Percentiles rank a stretch among this genome's conserved stretches.
phyloP scores from a whole-genome alignment of 768 basidiomycete species.

The Antrodiella citrinella region DNA sequence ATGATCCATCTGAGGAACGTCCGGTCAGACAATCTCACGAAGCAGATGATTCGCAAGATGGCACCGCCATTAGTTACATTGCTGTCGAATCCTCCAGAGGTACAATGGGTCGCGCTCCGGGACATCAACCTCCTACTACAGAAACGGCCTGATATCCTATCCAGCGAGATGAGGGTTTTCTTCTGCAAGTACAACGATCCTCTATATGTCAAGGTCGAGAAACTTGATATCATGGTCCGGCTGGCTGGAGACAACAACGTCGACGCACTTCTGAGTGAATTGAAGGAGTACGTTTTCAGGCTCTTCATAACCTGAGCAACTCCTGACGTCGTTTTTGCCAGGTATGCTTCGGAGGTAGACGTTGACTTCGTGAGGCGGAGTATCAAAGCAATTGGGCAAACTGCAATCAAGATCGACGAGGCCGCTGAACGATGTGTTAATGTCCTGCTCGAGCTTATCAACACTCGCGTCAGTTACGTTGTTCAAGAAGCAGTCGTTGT shows the following conservation, averaged over 20 bases:
- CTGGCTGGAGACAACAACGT: slow-evolving; percentile 88
- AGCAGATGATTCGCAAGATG: slow-evolving; percentile 90
- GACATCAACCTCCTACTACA: slow-evolving; percentile 96
- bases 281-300: slow-evolving; percentile 71
- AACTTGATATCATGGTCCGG: slow-evolving; percentile 96
- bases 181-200: slow-evolving; percentile 99
- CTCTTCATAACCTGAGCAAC: slow-evolving; percentile 6
- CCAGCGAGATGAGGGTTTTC: slow-evolving; percentile 97
- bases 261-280: slow-evolving; percentile 87
- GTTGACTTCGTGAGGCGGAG: slow-evolving; percentile 96
- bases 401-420: slow-evolving; percentile 89
- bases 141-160: slow-evolving; percentile 82
- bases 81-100: slow-evolving; percentile 92
- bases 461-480: slow-evolving; percentile 91
- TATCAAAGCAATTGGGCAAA: slow-evolving; percentile 92
- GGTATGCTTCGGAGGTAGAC: slow-evolving; percentile 95
- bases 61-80: slow-evolving; percentile 94
- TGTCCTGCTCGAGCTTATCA: slow-evolving; percentile 87
- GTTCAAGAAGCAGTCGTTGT: slow-evolving; percentile 98
- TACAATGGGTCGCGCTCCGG: slow-evolving; percentile 96
- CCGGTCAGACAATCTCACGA: slow-evolving; percentile 72
- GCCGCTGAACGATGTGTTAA: slow-evolving; percentile 94
- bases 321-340: slow-evolving; percentile 20
- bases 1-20: slow-evolving; percentile 95
- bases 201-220: slow-evolving; percentile 97